Evolutionary conservation across 306 rosid species (phyloP), one percentile per base, ranked within the genome.

Genomic region (Begonia fuchsioides): DNA sequence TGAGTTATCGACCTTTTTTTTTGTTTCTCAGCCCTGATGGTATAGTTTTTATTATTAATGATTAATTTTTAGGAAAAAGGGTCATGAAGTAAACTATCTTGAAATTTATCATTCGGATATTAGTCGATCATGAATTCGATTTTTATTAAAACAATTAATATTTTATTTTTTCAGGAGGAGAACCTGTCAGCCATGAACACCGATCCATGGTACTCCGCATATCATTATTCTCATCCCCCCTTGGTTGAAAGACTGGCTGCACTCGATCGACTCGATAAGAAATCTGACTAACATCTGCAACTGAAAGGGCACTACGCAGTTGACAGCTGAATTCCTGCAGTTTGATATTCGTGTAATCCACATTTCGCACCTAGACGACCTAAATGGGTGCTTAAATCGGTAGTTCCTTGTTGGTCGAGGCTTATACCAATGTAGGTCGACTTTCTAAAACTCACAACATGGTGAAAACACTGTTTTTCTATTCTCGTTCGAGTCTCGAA

Each of bases 141-240:
- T 26, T 26, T 5, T 6, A 26, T 26, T 26, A 8, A 1, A 26
- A 26, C 35, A 3, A 8, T 4, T 26, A 26, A 26, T 57, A 39
- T 38, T 14, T 15, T 11, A 40, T 58, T 40, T 49, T 49, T 64
- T 11, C 80, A 90, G 97, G 95, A 90, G 79, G 93, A 84, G 65
- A 90, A 90, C 73, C 69, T 90, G 51, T 90, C 95, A 6, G 94
- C 98, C 3, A 85, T 90, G 98, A 90, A 90, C 43, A 80, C 94
- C 9, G 96, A 83, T 77, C 98, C 94, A 17, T 90, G 95, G 98
- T 90, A 70, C 77, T 90, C 98, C 0, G 95, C 98, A 5, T 90
- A 85, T 68, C 98, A 90, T 82, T 90, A 84, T 53, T 90, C 98
- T 41, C 94, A 90, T 65, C 95, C 95, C 38, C 98, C 98, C 2